Conservation (phyloP, 306 rosid genomes). For the cucumber (Cucumis sativus) region Cucumber_9930_V3 NC_026660.2:7485001-7485500, state of each 20-base stretch:
- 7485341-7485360: not conserved
- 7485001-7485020: not conserved
- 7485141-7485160: not conserved
- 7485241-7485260: too few species aligned
- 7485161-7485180: not conserved
- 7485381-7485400: not conserved
- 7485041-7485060: not conserved
- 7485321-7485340: too few species aligned
- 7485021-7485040: not conserved
- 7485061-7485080: not conserved
- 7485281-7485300: too few species aligned
- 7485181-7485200: too few species aligned
- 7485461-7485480: not conserved
- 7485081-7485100: constrained; percentile 4
- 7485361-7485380: not conserved
- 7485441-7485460: not conserved
- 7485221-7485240: too few species aligned
- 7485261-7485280: too few species aligned
- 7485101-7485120: constrained; percentile 4
- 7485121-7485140: not conserved
- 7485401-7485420: not conserved
- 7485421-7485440: not conserved
- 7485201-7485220: too few species aligned
- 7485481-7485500: not conserved
- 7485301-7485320: too few species aligned